Conservation (phyloP, 106 monocot species). For the Dactylorhiza incarnata region DNA sequence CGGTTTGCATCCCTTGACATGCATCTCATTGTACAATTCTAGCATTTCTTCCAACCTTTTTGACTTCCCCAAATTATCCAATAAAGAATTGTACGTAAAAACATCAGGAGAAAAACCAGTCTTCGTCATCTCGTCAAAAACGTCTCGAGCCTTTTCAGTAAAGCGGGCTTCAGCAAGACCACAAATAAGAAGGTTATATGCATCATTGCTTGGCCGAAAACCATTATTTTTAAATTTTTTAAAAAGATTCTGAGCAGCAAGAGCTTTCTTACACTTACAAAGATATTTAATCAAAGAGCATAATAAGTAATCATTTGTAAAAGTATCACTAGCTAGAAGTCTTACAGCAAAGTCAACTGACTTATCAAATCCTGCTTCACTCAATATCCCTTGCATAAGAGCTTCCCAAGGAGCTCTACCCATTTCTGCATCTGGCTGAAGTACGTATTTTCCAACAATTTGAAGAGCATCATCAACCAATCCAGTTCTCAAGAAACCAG, state of each 20-base stretch:
- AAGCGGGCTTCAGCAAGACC: conserved; percentile 31
- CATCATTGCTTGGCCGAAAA: conserved; percentile 39
- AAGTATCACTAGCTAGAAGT: conserved; percentile 24
- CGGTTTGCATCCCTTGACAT: conserved; percentile 38
- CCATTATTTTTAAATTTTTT: conserved; percentile 54
- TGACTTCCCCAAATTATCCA: conserved; percentile 58
- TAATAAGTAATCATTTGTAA: conserved; percentile 56
- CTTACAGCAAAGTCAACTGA: conserved; percentile 56
- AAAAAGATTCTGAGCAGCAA: conserved; percentile 54
- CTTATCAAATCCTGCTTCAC: conserved; percentile 41
- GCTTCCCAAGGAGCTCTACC: conserved; percentile 51
- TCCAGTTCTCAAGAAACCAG: conserved; percentile 53
- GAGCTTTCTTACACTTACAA: conserved; percentile 53
- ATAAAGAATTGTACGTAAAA: conserved; percentile 57
- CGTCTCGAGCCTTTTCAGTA: conserved; percentile 20
- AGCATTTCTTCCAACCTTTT: conserved; percentile 56
- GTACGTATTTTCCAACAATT: conserved; percentile 25
- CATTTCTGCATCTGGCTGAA: conserved; percentile 26
- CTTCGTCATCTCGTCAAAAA: conserved; percentile 77
- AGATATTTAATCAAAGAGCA: conserved; percentile 51
- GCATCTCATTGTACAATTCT: conserved; percentile 72
- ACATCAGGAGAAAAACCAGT: conserved; percentile 51
- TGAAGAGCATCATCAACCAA: conserved; percentile 44
- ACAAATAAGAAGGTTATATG: conserved; percentile 64
- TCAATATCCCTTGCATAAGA: conserved; percentile 66